phyloP scores from a whole-genome alignment of 108 stramenopile species.

The Discostella stelligeroides region DNA sequence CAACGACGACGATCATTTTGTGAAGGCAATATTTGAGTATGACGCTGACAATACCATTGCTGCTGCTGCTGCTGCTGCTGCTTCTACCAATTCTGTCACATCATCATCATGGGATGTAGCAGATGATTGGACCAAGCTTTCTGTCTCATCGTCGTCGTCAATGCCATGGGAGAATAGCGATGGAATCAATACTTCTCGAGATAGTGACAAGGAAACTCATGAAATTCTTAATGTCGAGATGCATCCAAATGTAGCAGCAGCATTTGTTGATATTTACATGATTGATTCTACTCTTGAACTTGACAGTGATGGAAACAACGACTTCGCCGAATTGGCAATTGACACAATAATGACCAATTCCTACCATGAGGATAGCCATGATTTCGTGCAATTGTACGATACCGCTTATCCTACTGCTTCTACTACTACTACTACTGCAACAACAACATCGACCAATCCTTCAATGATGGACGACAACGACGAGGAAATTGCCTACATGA shows the following conservation, averaged over 20 bases:
- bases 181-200: neutral
- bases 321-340: slow-evolving; percentile 28
- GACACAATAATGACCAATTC: slow-evolving; percentile 35
- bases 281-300: neutral
- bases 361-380: slow-evolving; percentile 27
- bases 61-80: neutral
- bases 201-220: slow-evolving; percentile 9
- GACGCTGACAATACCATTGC: too few relatives aligned
- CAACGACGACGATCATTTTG: too few relatives aligned
- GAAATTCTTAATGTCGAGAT: neutral
- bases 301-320: neutral
- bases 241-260: too few relatives aligned
- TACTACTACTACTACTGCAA: neutral
- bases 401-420: slow-evolving; percentile 19
- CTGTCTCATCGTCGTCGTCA: neutral
- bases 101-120: slow-evolving; percentile 34
- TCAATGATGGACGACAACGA: slow-evolving; percentile 23
- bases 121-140: slow-evolving; percentile 39
- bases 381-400: slow-evolving; percentile 29
- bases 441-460: slow-evolving; percentile 19
- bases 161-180: slow-evolving; percentile 10
- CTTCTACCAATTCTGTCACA: neutral
- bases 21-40: neutral
- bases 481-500: slow-evolving; percentile 68
- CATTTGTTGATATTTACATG: neutral